These are phyloP conservation scores for Hyaloscypha variabilis DNA, from an alignment of 495 filamentous ascomycete species.

Conservation along the genomic window DNA sequence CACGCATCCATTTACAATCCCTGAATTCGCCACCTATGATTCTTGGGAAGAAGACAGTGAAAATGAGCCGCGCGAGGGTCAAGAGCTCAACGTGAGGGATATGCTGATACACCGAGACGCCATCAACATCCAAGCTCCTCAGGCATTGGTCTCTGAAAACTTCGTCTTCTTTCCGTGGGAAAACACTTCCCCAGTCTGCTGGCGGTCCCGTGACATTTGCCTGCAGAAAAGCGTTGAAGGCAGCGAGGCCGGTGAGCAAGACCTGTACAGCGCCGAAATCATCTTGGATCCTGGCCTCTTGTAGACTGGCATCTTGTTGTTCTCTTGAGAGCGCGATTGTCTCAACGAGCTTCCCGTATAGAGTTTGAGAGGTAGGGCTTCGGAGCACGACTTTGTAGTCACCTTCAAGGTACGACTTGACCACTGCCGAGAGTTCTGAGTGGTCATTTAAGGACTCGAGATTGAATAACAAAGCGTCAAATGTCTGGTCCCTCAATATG, in stretches of 20 bases:
- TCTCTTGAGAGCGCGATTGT: conserved; percentile 5
- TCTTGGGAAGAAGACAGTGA: conserved; percentile 48
- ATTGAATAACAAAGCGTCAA: conserved; percentile 26
- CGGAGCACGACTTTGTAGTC: conserved; percentile 28
- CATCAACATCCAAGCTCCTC: conserved; percentile 73
- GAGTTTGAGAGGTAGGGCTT: conserved; percentile 23
- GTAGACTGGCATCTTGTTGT: conserved; percentile 15
- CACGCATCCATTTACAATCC: conserved; percentile 49
- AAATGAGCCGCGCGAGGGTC: conserved; percentile 69
- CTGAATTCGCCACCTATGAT: conserved; percentile 20
- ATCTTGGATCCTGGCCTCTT: conserved; percentile 7
- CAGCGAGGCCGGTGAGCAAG: conserved; percentile 45
- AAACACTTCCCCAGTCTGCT: conserved; percentile 31
- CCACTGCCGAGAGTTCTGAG: conserved; percentile 21
- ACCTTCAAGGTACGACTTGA: conserved; percentile 25
- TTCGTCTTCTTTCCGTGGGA: conserved; percentile 28
- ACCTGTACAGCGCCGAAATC: conserved; percentile 4
- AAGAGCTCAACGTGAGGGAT: conserved; percentile 84
- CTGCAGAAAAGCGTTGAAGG: conserved; percentile 85
- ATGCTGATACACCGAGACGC: conserved; percentile 81
- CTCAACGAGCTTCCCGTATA: conserved; percentile 20
- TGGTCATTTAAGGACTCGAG: conserved; percentile 24
- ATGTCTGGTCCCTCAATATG: conserved; percentile 12
- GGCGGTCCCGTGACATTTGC: conserved; percentile 83
- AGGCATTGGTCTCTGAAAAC: conserved; percentile 56